Evolutionary conservation across 495 filamentous ascomycete genomes (phyloP), one percentile per base, ranked within the genome.

Genomic region (Lasiosphaeria miniovina): DNA sequence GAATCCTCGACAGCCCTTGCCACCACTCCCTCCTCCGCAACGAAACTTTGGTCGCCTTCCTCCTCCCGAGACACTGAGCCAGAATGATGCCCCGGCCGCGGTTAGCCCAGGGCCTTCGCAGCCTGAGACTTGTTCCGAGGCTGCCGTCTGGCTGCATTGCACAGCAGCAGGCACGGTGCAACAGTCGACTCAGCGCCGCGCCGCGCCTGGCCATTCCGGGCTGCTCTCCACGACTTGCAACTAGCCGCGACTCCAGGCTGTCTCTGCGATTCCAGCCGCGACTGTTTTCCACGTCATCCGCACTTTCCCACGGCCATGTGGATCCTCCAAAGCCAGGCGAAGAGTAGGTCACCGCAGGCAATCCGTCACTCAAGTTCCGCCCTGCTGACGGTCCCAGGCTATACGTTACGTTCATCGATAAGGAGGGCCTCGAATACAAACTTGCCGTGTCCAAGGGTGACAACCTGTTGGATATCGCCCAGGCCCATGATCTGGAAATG

Each of bases 401-500:
- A 61, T 87, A 89, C 63, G 83, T 98, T 10, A 92, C 92, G 3
- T 96, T 98, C 71, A 84, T 98, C 65, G 92, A 97, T 74, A 98
- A 98, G 73, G 92, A 98, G n/a, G 85, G 85, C 31, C 76, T 81
- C 4, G 79, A 84, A 66, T 82, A 89, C 68, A 88, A 85, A 49
- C 82, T 96, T 66, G 86, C 90, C 64, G 92, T 96, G 10, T 76
- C 85, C 4, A 84, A 87, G 68, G 95, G 94, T 36, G 90, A 96
- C 71, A 98, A 98, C 70, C 74, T 98, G 52, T 78, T 98, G 38
- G 91, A 96, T 65, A 94, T 98, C 64, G 94, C 94, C 15, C 93
- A 97, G 74, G 89, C 87, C 38, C 84, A 98, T 74, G 94, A 98
- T 67, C 74, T 98, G 10, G 94, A 98, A 74, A 97, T 98, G 93